phyloP scores from a whole-genome alignment of 257 asterid genomes.

The Plantago elongata region DNA sequence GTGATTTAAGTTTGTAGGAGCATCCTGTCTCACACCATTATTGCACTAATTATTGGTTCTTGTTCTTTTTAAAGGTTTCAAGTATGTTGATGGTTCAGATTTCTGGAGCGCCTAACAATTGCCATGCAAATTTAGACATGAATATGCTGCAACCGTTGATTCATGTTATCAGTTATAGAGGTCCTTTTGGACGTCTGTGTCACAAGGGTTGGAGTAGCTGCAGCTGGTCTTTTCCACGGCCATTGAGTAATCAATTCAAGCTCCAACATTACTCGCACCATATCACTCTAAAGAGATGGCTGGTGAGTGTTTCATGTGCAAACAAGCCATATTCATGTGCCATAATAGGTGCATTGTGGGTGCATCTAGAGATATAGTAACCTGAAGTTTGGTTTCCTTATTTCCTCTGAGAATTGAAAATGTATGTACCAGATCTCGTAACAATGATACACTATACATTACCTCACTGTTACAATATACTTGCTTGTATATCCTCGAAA shows the following conservation, averaged over 20 bases:
- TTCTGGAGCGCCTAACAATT: slow-evolving; percentile 38
- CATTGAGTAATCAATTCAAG: slow-evolving; percentile 35
- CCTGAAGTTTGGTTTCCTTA: not conserved
- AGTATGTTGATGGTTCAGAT: slow-evolving; percentile 44
- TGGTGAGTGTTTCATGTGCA: slow-evolving; percentile 35
- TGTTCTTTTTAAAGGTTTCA: slow-evolving; percentile 26
- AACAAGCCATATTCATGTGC: not conserved
- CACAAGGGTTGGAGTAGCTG: slow-evolving; percentile 36
- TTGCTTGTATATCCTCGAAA: no score
- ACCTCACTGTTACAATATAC: no score
- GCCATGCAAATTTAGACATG: slow-evolving; percentile 34
- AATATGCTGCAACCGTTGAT: slow-evolving; percentile 36
- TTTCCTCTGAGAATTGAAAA: not conserved
- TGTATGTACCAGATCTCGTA: not conserved
- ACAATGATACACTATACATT: no score
- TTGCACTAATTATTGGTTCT: not conserved
- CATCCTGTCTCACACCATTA: not conserved
- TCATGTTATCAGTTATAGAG: slow-evolving; percentile 22
- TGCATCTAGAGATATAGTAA: not conserved
- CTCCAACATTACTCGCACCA: slow-evolving; percentile 40
- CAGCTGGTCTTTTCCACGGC: slow-evolving; percentile 35
- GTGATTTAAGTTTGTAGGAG: not conserved
- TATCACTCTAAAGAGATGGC: slow-evolving; percentile 59
- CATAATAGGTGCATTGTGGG: no score
- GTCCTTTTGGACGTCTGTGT: slow-evolving; percentile 27